Evolutionary conservation across 2,329 filamentous ascomycete genomes (phyloP).

Genomic region (Cytospora mali): DNA sequence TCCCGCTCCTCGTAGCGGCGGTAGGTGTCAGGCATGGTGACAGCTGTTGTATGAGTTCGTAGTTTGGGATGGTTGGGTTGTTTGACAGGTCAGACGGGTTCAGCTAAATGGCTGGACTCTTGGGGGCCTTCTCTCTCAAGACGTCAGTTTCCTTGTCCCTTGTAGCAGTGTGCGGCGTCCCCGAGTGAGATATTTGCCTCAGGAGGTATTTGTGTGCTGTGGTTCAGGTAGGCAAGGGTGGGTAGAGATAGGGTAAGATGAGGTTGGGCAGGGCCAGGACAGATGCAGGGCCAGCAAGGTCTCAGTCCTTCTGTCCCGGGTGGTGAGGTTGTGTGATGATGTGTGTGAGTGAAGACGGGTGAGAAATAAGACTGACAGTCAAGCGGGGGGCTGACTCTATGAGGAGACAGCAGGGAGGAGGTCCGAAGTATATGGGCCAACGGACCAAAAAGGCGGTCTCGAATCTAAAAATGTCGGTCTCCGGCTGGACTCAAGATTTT

Average conservation of each 20-base stretch:
- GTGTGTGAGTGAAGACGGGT: not conserved
- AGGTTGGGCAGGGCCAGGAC: not conserved
- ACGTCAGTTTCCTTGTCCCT: slow-evolving; percentile 18
- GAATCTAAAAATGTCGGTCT: slow-evolving; percentile 9
- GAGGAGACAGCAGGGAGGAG: slow-evolving; percentile 1
- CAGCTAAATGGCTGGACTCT: slow-evolving; percentile 8
- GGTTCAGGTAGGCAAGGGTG: not conserved
- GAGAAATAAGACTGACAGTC: not conserved
- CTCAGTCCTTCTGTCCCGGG: not conserved
- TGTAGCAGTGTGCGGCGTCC: not conserved
- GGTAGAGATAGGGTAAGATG: not conserved
- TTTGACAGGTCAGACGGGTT: not conserved
- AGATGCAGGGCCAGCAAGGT: not conserved
- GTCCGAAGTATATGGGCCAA: slow-evolving; percentile 11
- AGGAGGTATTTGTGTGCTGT: not conserved
- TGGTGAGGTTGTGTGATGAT: not conserved
- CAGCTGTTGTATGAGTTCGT: slow-evolving; percentile 12
- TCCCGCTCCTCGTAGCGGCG: slow-evolving; percentile 50
- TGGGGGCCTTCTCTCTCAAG: slow-evolving; percentile 5
- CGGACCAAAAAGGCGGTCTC: slow-evolving; percentile 8
- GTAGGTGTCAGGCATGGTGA: slow-evolving; percentile 34
- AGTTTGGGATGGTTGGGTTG: slow-evolving; percentile 1
- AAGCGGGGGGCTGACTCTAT: not conserved
- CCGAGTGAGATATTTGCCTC: not conserved
- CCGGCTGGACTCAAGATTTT: slow-evolving; percentile 13